Evolutionary conservation across 2,329 filamentous ascomycete genomes (phyloP).

Genomic region (Aschersonia sp.): DNA sequence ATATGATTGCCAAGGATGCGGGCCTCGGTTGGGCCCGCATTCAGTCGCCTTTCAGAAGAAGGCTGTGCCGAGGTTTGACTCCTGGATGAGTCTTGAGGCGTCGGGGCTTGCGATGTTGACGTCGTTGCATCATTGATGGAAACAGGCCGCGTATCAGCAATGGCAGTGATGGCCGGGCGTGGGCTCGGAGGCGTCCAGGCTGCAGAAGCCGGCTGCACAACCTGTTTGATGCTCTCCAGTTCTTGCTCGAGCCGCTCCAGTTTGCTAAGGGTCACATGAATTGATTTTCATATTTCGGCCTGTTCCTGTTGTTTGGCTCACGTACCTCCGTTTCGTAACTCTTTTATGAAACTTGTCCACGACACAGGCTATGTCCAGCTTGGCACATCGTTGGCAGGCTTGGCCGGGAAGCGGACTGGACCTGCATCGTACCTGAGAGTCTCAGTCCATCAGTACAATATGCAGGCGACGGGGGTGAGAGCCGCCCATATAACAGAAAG

Average conservation of each 20-base stretch:
- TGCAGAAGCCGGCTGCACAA: constrained; percentile 19
- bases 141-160: constrained; percentile 8
- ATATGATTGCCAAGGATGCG: constrained; percentile 31
- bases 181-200: constrained; percentile 15
- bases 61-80: constrained; percentile 4
- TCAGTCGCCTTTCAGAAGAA: constrained; percentile 7
- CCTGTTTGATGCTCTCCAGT: constrained; percentile 38
- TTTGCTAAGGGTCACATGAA: constrained; percentile 24
- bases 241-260: constrained; percentile 40
- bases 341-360: constrained; percentile 33
- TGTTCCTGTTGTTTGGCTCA: background rate
- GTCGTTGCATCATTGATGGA: constrained; percentile 1
- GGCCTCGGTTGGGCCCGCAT: constrained; percentile 18
- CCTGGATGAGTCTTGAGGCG: constrained; percentile 12
- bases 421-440: constrained; percentile 27
- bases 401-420: constrained; percentile 21
- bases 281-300: background rate
- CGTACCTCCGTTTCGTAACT: constrained; percentile 27
- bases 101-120: constrained; percentile 6
- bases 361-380: constrained; percentile 26
- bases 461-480: no score
- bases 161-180: constrained; percentile 10
- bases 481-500: background rate
- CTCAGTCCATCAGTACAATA: background rate
- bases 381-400: constrained; percentile 29